Evolutionary conservation across 768 basidiomycete species (phyloP), one percentile per base, ranked within the genome.

Genomic region (Agaricus sinodeliciosus): DNA sequence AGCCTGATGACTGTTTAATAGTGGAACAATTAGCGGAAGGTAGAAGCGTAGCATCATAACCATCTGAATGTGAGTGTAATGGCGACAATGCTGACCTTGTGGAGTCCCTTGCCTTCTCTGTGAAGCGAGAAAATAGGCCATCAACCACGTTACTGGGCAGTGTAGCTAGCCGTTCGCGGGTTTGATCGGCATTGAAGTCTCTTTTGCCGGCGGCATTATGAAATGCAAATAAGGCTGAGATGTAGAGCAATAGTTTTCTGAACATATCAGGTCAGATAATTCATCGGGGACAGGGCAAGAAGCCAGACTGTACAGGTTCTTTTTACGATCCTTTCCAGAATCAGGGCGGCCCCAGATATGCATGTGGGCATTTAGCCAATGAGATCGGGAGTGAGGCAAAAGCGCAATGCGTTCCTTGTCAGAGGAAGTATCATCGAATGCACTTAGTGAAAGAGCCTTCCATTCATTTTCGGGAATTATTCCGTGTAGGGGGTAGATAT

Each of bases 391-490:
- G 62, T 72, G 83, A 1, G 90, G 80, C 31, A 98, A 68, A 2
- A 85, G 59, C 5, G 74, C 75, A 22, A 68, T 67, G 7, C 82
- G 75, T 36, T 84, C 79, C 27, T 69, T 63, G 43, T 75, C 64
- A 34, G 71, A 71, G 13, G 66, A 55, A 1, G 82, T 81, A 11
- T 75, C 67, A 44, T 84, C 74, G 46, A 94, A 73, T 2, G 75
- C 66, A 25, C 72, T 67, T 36, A 82, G 60, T 13, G 81, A 76
- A 18, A 96, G 72, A 0, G 84, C 75, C 54, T 85, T 82, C 78
- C 88, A 86, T 67, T 96, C 94, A 9, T 76, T 75, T 51, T 88
- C 82, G 0, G 90, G 82, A 35, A 96, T 85, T 62, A 98, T 79
- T 39, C 78, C 75, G 61, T 88, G 81, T 46, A 90, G 64, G 9